Evolutionary conservation across 208 protist species (phyloP), one percentile per base, ranked within the genome.

Genomic region (Leptomonas pyrrhocoris): DNA sequence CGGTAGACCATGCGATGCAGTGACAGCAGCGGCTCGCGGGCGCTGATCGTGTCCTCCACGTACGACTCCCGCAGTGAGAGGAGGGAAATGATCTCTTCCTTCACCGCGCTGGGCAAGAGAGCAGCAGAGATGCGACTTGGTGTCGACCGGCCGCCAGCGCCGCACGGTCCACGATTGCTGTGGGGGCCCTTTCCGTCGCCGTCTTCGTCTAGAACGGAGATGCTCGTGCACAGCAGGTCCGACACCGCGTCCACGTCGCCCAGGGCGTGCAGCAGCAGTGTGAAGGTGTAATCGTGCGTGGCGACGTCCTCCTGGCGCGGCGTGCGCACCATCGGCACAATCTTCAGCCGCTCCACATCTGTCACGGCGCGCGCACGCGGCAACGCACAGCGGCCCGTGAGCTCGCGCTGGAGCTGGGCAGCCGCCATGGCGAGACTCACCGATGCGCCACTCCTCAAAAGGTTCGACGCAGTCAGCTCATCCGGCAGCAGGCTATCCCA

Each of bases 1-100:
- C 78, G 58, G 76, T 90, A 96, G 48, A 98, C 71, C 36, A 84
- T 73, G 31, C 93, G 86, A 53, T 96, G 93, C 25, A 96, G 55
- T 11, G 88, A 85, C 40, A 97, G 73, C 11, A 98, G 65, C 43
- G 91, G 83, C 67, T 98, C 93, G 16, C 84, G 85, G 8, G 78
- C 80, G 21, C 88, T 80, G 3, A 92, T 81, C 6, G 90, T 94
- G 15, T 75, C 68, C 27, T 94, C 85, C 0, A 80, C 84, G 50
- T 89, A 62, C 12, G 71, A 38, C 42, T 80, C 74, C 0, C 87
- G 81, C 54, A 50, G 43, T 0, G 79, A 48, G 30, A 96, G 69
- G 13, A 68, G n/a, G 5, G 5, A 8, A 6, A 55, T 62, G n/a
- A 81, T 69, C 36, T 70, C 63, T 25, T 77, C 63, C 48, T 77